A percentile compares a stretch with the other conserved stretches of the same genome.
These are phyloP conservation scores for Smittium mucronatum DNA, from an alignment of 371 early-diverging fungal species.

Conservation along the genomic window DNA sequence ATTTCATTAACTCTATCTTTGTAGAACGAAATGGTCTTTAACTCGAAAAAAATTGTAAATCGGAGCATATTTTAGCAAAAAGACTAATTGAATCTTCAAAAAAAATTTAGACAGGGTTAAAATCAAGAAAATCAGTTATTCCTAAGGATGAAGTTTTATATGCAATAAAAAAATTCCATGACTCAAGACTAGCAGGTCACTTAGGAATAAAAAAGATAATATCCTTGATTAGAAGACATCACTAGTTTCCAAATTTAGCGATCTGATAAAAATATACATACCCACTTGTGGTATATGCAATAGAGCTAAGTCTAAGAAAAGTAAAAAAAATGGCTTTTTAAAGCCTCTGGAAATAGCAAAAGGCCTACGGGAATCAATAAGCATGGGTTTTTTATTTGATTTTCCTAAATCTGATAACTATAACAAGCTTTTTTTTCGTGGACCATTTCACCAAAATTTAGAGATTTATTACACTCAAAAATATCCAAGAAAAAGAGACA, in stretches of 20 bases:
- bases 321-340: constrained; percentile 1
- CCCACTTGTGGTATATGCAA: not conserved
- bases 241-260: not conserved
- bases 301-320: not conserved
- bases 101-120: not conserved
- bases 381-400: constrained; percentile 5
- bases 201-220: constrained; percentile 2
- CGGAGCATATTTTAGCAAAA: not conserved
- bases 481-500: not conserved
- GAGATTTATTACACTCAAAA: constrained; percentile 7
- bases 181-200: constrained; percentile 1
- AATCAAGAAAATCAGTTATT: not conserved
- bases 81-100: not conserved
- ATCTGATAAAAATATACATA: not conserved
- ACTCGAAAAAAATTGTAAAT: not conserved
- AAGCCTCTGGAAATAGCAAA: not conserved
- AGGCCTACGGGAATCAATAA: not conserved
- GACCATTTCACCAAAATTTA: constrained; percentile 12
- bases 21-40: not conserved
- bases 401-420: constrained; percentile 12
- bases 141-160: not conserved
- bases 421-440: constrained; percentile 12
- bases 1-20: not conserved
- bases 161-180: not conserved
- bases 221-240: not conserved